These are phyloP conservation scores for Plasmodium gonderi DNA, from an alignment of 169 alveolate genomes.

Conservation along the genomic window DNA sequence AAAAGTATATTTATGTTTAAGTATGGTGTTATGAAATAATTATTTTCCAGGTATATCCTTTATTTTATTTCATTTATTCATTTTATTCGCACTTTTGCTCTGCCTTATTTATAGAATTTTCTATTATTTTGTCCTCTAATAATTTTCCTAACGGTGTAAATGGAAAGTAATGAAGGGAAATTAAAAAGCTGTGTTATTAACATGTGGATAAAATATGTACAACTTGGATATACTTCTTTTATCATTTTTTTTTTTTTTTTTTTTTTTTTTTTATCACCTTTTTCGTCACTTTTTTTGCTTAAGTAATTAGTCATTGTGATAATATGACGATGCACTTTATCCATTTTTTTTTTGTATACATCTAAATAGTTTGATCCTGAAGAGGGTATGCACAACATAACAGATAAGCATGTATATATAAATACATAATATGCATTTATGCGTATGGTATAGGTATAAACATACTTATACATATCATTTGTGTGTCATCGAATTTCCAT, in stretches of 20 bases:
- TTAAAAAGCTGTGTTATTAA: not conserved
- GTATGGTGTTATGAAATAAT: not conserved
- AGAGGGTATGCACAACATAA: not conserved
- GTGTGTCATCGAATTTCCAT: not conserved
- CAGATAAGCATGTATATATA: not conserved
- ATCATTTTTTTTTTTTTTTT: not conserved
- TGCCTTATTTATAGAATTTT: slow-evolving; percentile 61
- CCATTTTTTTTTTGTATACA: slow-evolving; percentile 70
- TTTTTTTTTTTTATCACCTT: not conserved
- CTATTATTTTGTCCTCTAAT: slow-evolving; percentile 16
- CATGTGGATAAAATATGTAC: not conserved
- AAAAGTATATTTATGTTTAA: too few relatives aligned
- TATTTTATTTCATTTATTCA: not conserved
- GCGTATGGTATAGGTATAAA: not conserved
- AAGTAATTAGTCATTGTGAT: slow-evolving; percentile 22
- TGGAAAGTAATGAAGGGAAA: not conserved
- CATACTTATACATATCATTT: not conserved
- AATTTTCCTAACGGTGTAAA: slow-evolving; percentile 8
- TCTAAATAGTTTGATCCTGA: slow-evolving; percentile 62
- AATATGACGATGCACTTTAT: slow-evolving; percentile 34
- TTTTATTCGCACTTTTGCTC: slow-evolving; percentile 54
- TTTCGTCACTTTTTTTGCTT: slow-evolving; percentile 33
- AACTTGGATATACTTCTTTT: not conserved
- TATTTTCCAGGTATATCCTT: not conserved
- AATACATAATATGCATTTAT: not conserved